Conservation (phyloP, 1,139 yeast species). For the Yamadazyma atmosphaerica region DNA sequence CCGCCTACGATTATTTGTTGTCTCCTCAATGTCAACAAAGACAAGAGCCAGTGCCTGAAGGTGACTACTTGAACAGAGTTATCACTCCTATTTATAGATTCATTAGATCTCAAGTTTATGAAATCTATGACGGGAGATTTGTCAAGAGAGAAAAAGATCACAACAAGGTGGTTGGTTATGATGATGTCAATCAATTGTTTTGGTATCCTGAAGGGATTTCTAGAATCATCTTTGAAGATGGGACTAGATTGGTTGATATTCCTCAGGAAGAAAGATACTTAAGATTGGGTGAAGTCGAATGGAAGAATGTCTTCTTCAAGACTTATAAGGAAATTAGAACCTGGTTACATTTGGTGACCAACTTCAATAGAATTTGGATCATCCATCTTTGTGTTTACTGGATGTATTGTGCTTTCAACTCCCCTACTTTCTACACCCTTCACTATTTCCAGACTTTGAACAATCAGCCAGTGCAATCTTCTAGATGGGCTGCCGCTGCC, state of each 20-base stretch:
- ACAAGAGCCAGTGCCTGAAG: slow-evolving; percentile 91
- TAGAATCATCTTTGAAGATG: slow-evolving; percentile 87
- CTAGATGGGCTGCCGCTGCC: slow-evolving; percentile 91
- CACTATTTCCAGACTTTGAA: slow-evolving; percentile 80
- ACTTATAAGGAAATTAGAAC: slow-evolving; percentile 96
- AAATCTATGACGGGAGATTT: slow-evolving; percentile 89
- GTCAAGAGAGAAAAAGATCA: slow-evolving; percentile 98
- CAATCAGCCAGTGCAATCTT: slow-evolving; percentile 83
- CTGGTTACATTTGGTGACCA: slow-evolving; percentile 94
- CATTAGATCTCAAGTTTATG: slow-evolving; percentile 93
- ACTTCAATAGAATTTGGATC: slow-evolving; percentile 98
- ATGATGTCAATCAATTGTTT: slow-evolving; percentile 96
- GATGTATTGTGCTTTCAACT: slow-evolving; percentile 92
- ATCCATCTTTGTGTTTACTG: slow-evolving; percentile 87
- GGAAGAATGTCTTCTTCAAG: slow-evolving; percentile 93
- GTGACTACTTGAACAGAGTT: slow-evolving; percentile 89
- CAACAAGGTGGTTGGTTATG: slow-evolving; percentile 92
- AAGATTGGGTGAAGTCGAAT: slow-evolving; percentile 87
- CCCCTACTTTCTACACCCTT: slow-evolving; percentile 87
- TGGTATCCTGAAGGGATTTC: slow-evolving; percentile 99
- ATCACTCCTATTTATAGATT: slow-evolving; percentile 90
- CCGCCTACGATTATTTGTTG: slow-evolving; percentile 83
- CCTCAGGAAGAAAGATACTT: slow-evolving; percentile 88
- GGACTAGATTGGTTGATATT: slow-evolving; percentile 85
- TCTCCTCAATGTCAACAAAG: slow-evolving; percentile 92